A percentile compares a stretch with the other conserved stretches of the same genome.
These are phyloP conservation scores for Pichia sp. DNA, from an alignment of 1,139 yeast species.

Conservation along the genomic window DNA sequence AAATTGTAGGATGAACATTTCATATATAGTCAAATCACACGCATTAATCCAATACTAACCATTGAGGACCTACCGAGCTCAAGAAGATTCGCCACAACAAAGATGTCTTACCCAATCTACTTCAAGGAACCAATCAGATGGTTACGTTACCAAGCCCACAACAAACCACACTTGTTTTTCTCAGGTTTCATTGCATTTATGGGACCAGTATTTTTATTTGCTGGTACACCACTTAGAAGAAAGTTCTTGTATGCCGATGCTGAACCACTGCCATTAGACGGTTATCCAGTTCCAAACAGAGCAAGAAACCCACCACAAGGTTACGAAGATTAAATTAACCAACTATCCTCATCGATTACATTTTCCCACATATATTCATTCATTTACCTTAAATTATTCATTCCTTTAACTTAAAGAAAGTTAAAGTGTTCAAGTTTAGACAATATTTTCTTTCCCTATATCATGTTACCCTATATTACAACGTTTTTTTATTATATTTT, in stretches of 20 bases:
- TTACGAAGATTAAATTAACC: conserved; percentile 39
- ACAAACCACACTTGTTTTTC: conserved; percentile 69
- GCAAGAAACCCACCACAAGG: conserved; percentile 49
- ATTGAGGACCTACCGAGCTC: not conserved
- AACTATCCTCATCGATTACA: too few relatives aligned
- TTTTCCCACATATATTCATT: too few relatives aligned
- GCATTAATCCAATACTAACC: too few relatives aligned
- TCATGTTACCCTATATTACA: not conserved
- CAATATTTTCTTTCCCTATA: not conserved
- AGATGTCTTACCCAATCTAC: conserved; percentile 43
- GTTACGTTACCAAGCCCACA: conserved; percentile 73
- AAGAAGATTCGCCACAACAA: too few relatives aligned
- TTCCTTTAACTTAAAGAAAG: not conserved
- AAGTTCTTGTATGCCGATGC: conserved; percentile 62
- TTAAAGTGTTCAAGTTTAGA: not conserved
- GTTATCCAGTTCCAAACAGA: conserved; percentile 62
- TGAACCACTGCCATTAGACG: conserved; percentile 52
- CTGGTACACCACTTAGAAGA: conserved; percentile 64
- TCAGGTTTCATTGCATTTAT: conserved; percentile 60
- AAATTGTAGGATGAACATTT: not conserved
- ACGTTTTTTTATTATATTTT: too few relatives aligned
- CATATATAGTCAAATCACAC: too few relatives aligned
- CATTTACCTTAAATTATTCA: not conserved
- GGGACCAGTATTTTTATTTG: conserved; percentile 57
- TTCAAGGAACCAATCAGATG: conserved; percentile 61